Evolutionary conservation across 768 basidiomycete species (phyloP).

Genomic region (Kockovaella imperatae): DNA sequence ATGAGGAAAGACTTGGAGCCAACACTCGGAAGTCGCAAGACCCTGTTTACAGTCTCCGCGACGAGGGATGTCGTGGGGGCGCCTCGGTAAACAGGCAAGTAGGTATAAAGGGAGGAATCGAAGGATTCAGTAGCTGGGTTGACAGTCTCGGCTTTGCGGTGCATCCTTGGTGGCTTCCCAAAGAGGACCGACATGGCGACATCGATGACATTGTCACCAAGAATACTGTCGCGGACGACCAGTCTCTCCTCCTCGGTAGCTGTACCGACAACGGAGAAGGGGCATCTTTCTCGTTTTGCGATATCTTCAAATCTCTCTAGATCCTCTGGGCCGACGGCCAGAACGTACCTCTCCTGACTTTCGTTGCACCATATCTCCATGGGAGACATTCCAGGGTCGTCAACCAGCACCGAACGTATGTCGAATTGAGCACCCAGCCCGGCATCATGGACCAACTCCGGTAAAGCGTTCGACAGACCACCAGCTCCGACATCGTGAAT

Average conservation of each 20-base stretch:
- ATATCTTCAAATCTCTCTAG: constrained; percentile 61
- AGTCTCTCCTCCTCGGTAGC: constrained; percentile 76
- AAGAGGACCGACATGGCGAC: constrained; percentile 93
- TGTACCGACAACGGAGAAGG: constrained; percentile 81
- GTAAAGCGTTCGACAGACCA: constrained; percentile 89
- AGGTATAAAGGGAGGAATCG: constrained; percentile 61
- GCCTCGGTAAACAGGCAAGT: constrained; percentile 49
- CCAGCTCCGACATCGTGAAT: constrained; percentile 99
- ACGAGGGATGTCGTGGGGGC: constrained; percentile 49
- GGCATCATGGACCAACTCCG: constrained; percentile 93
- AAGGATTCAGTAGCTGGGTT: constrained; percentile 52
- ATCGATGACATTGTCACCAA: constrained; percentile 69
- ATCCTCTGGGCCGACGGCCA: constrained; percentile 68
- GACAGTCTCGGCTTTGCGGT: constrained; percentile 58
- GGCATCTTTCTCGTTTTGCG: constrained; percentile 81
- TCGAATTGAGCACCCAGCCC: constrained; percentile 85
- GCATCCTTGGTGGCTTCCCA: constrained; percentile 90
- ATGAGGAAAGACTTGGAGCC: constrained; percentile 96
- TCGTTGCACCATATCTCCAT: constrained; percentile 99
- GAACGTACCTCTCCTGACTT: constrained; percentile 92
- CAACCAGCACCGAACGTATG: constrained; percentile 84
- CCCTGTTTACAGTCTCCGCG: constrained; percentile 61
- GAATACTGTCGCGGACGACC: constrained; percentile 78
- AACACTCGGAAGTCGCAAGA: constrained; percentile 84
- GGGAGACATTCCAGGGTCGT: constrained; percentile 88